Base-by-base conservation (phyloP, 148 eudicot species). In the Euryodendron excelsum region DNA sequence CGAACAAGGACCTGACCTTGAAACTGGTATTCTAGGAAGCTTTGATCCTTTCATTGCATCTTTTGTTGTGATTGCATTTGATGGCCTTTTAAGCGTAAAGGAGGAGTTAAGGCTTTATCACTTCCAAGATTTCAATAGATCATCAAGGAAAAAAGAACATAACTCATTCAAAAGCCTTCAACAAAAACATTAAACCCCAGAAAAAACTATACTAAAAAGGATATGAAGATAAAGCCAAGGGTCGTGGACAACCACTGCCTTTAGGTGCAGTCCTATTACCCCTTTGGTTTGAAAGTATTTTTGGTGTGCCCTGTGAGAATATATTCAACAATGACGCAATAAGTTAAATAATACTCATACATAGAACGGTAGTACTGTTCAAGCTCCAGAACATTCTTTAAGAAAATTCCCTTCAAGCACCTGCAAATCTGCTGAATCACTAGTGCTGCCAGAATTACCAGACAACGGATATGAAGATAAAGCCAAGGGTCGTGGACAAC, bases 1-100 rank as follows among this genome's bases (percentile, higher is more conserved):
- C 37, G 82, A 77, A 81, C 75, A 79, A 74, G 84, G 23, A 62
- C 82, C 87, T 72, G 84, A 80, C 84, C 84, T 88, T 66, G 82
- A 77, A 64, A 72, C 77, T 36, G 89, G 90, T 70, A 85, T 48
- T 84, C 82, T 93, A 55, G 92, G 91, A 77, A 90, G 83, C 82
- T 93, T 92, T 58, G 89, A 90, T 71, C 87, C 90, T 76, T 89
- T 84, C 25, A 79, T 69, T 63, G 80, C 80, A 77, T 79, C 55
- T 84, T 86, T 85, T 21, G 59, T 21, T 34, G 82, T 79, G 79
- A 84, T 89, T 17, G 84, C 58, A 82, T 72, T 89, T 77, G 88
- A 82, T 80, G 91, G 86, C 87, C 95, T 88, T 81, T 93, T 93
- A 75, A 91, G 87, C 70, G 93, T 95, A 74, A 62, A 81, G 60